These are phyloP conservation scores for Closterium sp. DNA, from an alignment of 139 green algal genomes.

Conservation along the genomic window DNA sequence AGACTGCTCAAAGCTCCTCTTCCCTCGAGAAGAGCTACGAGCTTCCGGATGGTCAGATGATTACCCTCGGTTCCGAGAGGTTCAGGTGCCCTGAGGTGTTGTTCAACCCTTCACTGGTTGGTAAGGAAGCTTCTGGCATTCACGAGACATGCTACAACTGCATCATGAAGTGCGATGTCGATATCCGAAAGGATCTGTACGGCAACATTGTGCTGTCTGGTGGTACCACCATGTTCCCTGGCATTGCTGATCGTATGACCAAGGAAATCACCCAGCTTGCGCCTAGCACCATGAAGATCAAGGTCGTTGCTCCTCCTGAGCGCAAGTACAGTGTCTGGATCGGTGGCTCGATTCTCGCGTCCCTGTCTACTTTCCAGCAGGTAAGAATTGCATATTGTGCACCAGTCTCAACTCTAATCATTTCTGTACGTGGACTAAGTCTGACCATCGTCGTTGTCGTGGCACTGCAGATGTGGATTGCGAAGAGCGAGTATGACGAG, in stretches of 20 bases:
- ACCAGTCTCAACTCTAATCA: neutral
- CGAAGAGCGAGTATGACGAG: conserved; percentile 96
- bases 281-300: conserved; percentile 58
- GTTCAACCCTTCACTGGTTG: conserved; percentile 55
- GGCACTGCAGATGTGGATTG: conserved; percentile 80
- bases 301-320: conserved; percentile 59
- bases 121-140: conserved; percentile 57
- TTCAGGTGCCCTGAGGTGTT: conserved; percentile 59
- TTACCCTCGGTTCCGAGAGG: conserved; percentile 55
- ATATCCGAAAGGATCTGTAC: conserved; percentile 58
- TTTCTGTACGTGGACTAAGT: neutral
- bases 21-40: conserved; percentile 89
- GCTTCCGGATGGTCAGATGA: conserved; percentile 70
- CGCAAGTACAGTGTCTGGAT: conserved; percentile 65
- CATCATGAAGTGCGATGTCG: conserved; percentile 63
- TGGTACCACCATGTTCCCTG: conserved; percentile 59
- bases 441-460: neutral
- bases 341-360: conserved; percentile 62
- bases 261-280: conserved; percentile 57
- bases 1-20: conserved; percentile 70
- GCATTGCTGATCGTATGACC: conserved; percentile 55
- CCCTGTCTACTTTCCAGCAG: conserved; percentile 62
- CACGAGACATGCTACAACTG: conserved; percentile 58
- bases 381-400: neutral
- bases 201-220: conserved; percentile 59